Evolutionary conservation across 495 filamentous ascomycete species (phyloP), one percentile per base, ranked within the genome.

Genomic region (Xylaria castorea): DNA sequence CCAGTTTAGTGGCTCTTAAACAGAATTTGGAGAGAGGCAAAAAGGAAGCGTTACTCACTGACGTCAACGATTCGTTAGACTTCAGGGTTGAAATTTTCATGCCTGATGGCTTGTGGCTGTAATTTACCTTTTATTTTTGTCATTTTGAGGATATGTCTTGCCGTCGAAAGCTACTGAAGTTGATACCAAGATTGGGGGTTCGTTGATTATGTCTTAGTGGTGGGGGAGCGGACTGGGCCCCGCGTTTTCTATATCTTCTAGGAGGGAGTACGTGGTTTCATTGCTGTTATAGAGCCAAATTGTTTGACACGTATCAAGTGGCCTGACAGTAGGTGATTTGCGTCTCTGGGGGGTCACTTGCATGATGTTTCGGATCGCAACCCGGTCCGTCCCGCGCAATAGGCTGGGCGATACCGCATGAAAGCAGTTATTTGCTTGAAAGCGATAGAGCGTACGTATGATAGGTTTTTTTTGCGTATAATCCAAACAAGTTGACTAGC

Each of bases 361-460:
- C 58, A 61, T 61, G 58, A 61, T 5, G 58, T 61, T 61, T 61
- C 58, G 38, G 18, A 38, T 61, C 58, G 32, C 9, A 61, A 61
- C 20, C 58, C 32, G 58, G 58, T 14, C 32, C 22, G 1, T 38
- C 38, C 58, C 20, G 32, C 32, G 58, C 20, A 60, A 34, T 30
- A 9, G 12, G 30, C 50, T 4, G 18, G 14, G 22, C 30, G 30
- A 60, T 36, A 34, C 34, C 2, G 20, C 3, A 22, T 36, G 9
- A n/a, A 32, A 4, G 20, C 22, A 61, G 57, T 0, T 30, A 22
- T 38, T 20, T 61, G 25, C 30, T 30, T 30, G 12, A 61, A 38
- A 38, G 18, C 32, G 36, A 61, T 36, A 38, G 7, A 8, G 32
- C 16, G 18, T 36, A 22, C 9, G 20, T n/a, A 11, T 38, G 32